Conservation (phyloP, 768 basidiomycete genomes). For the Suillus subalutaceus region DNA sequence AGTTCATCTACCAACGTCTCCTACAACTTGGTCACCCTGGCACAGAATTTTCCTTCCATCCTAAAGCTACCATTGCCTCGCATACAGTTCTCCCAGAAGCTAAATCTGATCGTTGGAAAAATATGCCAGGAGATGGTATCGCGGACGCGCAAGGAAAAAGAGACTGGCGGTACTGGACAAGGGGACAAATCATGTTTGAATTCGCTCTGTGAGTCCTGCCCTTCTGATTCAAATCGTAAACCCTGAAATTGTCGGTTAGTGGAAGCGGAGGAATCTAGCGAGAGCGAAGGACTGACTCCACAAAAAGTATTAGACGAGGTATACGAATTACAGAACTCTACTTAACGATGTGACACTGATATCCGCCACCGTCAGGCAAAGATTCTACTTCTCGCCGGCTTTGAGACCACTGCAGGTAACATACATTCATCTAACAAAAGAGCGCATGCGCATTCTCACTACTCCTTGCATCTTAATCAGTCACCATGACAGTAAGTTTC, state of each 20-base stretch:
- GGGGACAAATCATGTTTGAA: not conserved
- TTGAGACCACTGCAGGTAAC: constrained; percentile 30
- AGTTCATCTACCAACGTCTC: constrained; percentile 17
- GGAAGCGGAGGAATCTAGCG: not conserved
- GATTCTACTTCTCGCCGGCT: constrained; percentile 18
- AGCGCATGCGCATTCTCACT: not conserved
- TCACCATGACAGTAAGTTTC: constrained; percentile 14
- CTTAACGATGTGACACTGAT: not conserved
- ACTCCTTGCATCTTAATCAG: not conserved
- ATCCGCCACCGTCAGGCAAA: constrained; percentile 8
- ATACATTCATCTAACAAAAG: not conserved
- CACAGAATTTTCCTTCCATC: constrained; percentile 32
- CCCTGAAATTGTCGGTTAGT: not conserved
- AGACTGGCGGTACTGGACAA: constrained; percentile 24
- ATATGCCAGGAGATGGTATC: constrained; percentile 38
- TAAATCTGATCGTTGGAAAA: constrained; percentile 36
- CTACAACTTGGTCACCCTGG: constrained; percentile 20
- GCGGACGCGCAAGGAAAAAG: constrained; percentile 36
- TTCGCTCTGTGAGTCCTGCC: not conserved
- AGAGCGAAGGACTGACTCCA: not conserved
- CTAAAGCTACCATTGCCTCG: constrained; percentile 35
- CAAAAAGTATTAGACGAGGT: not conserved
- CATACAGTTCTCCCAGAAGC: constrained; percentile 22
- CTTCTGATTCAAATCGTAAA: not conserved
- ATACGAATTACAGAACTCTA: not conserved